A percentile compares a stretch with the other conserved stretches of the same genome.
Evolutionary conservation across 192 early-diverging fungal genomes (phyloP).

Genomic region (Backusella australiensis): DNA sequence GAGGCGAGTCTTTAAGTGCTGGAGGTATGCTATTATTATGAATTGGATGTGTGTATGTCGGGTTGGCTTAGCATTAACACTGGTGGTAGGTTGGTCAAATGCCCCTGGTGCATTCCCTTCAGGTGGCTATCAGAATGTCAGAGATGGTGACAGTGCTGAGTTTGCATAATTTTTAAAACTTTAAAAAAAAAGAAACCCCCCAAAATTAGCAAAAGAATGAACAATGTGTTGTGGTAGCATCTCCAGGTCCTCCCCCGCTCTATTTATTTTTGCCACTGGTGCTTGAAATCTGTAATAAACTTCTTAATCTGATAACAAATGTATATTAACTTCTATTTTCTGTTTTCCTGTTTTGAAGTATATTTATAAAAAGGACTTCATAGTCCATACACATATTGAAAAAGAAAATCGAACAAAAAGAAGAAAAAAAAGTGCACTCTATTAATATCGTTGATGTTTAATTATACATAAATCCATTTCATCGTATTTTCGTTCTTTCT

Average conservation of each 20-base stretch:
- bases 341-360: background rate
- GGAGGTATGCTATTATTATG: conserved; percentile 20
- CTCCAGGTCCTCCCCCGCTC: background rate
- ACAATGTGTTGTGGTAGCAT: background rate
- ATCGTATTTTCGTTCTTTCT: background rate
- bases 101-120: conserved; percentile 32
- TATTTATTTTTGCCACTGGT: background rate
- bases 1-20: conserved; percentile 44
- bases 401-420: background rate
- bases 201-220: background rate
- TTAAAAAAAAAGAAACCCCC: background rate
- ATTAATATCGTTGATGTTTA: background rate
- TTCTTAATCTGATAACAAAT: background rate
- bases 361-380: background rate
- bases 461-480: background rate
- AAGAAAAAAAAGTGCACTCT: background rate
- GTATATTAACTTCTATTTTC: background rate
- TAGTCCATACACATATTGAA: background rate
- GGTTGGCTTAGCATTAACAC: background rate
- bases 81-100: conserved; percentile 20
- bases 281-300: background rate
- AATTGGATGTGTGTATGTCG: background rate
- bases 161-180: conserved; percentile 9
- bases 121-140: conserved; percentile 21
- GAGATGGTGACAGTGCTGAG: conserved; percentile 21